Percentiles rank a stretch among this genome's conserved stretches.
These are phyloP conservation scores for Penicillium italicum DNA, from an alignment of 2,329 filamentous ascomycete species.

Conservation along the genomic window DNA sequence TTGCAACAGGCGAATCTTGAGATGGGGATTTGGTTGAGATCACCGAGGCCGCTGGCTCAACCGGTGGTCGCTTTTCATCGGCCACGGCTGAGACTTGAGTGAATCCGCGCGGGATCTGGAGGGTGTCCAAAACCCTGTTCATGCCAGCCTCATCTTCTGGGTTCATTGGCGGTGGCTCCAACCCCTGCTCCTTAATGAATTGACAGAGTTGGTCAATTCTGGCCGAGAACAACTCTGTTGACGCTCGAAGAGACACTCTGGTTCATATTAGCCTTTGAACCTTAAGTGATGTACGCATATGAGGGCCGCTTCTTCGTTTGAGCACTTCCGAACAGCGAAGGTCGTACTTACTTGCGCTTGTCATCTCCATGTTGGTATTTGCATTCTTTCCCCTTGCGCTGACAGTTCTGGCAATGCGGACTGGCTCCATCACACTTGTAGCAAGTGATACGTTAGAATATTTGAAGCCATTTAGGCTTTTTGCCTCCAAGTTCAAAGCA, in stretches of 20 bases:
- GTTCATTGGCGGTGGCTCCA: constrained; percentile 40
- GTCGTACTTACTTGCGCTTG: constrained; percentile 38
- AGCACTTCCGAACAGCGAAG: not conserved
- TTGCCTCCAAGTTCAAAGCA: not conserved
- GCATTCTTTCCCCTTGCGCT: constrained; percentile 38
- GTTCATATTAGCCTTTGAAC: constrained; percentile 9
- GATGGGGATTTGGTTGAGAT: constrained; percentile 8
- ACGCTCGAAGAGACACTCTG: constrained; percentile 37
- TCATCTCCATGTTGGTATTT: constrained; percentile 41
- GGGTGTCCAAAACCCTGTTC: constrained; percentile 39
- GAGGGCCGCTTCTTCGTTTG: not conserved
- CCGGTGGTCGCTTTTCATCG: not conserved
- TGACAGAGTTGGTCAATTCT: constrained; percentile 39
- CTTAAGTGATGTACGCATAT: not conserved
- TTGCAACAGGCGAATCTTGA: constrained; percentile 12
- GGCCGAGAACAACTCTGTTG: constrained; percentile 37
- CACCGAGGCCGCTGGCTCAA: not conserved
- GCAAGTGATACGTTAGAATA: constrained; percentile 2
- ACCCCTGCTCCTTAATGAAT: constrained; percentile 42
- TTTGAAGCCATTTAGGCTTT: not conserved
- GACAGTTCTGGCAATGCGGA: constrained; percentile 39
- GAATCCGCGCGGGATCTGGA: constrained; percentile 31
- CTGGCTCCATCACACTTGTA: constrained; percentile 38
- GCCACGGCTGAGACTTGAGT: constrained; percentile 10
- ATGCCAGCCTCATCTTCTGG: constrained; percentile 38